Evolutionary conservation across 2,329 filamentous ascomycete genomes (phyloP).

Genomic region (Neopestalotiopsis sp.): DNA sequence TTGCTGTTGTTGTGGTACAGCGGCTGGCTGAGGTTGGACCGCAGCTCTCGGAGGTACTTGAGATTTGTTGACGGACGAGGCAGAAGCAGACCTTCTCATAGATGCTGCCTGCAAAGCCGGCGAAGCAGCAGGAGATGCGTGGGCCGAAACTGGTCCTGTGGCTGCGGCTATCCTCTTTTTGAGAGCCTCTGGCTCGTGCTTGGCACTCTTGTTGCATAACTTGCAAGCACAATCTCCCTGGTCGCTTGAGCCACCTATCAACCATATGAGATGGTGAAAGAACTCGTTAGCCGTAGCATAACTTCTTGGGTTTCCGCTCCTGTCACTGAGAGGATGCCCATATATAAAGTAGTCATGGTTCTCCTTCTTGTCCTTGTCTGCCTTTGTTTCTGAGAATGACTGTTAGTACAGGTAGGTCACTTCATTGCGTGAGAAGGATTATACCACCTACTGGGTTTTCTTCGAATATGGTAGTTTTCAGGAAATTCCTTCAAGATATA

Average conservation of each 20-base stretch:
- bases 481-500: constrained; percentile 21
- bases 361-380: constrained; percentile 11
- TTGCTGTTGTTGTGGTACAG: background rate
- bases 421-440: background rate
- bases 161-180: constrained; percentile 7
- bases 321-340: constrained; percentile 21
- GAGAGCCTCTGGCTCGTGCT: constrained; percentile 15
- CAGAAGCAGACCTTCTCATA: constrained; percentile 19
- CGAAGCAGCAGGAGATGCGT: background rate
- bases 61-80: constrained; percentile 14
- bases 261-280: constrained; percentile 23
- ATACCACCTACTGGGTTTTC: constrained; percentile 16
- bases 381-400: background rate
- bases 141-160: background rate
- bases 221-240: constrained; percentile 18
- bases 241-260: constrained; percentile 19
- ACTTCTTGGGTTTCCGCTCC: constrained; percentile 18
- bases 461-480: constrained; percentile 21
- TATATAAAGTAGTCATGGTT: constrained; percentile 22
- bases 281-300: constrained; percentile 22
- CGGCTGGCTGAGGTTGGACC: constrained; percentile 19
- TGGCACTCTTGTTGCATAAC: constrained; percentile 20
- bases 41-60: background rate
- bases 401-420: background rate
- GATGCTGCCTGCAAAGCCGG: constrained; percentile 12